These are phyloP conservation scores for Aquilaria sinensis DNA, from an alignment of 345 rosid species.

Conservation along the genomic window DNA sequence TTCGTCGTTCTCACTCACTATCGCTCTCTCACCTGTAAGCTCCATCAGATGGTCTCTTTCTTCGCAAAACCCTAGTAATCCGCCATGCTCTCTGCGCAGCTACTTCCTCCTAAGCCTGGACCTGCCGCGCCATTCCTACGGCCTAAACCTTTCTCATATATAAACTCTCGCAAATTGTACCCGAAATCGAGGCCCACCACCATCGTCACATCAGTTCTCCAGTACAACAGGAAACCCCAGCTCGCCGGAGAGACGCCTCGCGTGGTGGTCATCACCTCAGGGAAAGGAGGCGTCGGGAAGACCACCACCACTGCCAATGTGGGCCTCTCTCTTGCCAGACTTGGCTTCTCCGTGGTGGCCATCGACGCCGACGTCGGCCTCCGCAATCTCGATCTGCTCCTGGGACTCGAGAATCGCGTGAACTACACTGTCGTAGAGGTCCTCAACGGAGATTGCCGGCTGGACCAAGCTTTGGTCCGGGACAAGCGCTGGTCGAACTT, in stretches of 20 bases:
- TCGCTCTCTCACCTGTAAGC: neutral
- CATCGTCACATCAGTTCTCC: constrained; percentile 60
- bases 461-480: constrained; percentile 91
- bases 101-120: constrained; percentile 24
- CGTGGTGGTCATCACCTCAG: constrained; percentile 95
- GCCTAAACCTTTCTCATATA: constrained; percentile 10
- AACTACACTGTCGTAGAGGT: constrained; percentile 93
- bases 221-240: constrained; percentile 85
- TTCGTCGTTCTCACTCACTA: no score
- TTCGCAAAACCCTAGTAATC: constrained; percentile 15
- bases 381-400: constrained; percentile 90
- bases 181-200: constrained; percentile 18
- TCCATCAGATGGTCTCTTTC: constrained; percentile 12
- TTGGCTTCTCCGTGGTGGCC: constrained; percentile 89
- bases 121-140: constrained; percentile 27
- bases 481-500: constrained; percentile 96
- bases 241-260: constrained; percentile 92
- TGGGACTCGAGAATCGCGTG: constrained; percentile 90
- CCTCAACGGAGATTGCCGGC: constrained; percentile 86
- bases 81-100: constrained; percentile 40
- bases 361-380: constrained; percentile 95
- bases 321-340: constrained; percentile 94
- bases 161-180: constrained; percentile 5
- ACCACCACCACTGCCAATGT: constrained; percentile 97
- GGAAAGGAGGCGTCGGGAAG: constrained; percentile 97